Evolutionary conservation across 306 rosid species (phyloP), one percentile per base, ranked within the genome.

Genomic region (Coriaria nepalensis): DNA sequence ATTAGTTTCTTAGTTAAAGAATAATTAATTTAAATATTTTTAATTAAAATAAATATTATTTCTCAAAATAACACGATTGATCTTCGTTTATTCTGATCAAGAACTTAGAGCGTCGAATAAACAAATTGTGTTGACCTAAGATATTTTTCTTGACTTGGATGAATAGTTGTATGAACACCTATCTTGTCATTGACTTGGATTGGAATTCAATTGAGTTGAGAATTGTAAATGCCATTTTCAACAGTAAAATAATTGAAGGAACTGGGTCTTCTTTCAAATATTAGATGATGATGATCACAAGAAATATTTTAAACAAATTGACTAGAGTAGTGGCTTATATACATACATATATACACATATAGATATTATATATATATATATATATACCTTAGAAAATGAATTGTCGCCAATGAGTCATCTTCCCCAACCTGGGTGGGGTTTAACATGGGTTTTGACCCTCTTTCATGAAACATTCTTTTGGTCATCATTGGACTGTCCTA

Each of bases 401-500:
- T 20, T 20, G 3, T 20, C 3, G 29, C 29, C 29, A 20, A 20
- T 20, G 29, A 20, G 29, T 53, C 6, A 43, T 45, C 59, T 54
- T 53, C 59, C 52, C 57, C 62, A 40, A 47, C 60, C n/a, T 10
- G 62, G 75, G 83, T 74, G 82, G 86, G 80, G 78, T 84, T 20
- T 88, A 90, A 88, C 97, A 81, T 76, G 78, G 82, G 68, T 78
- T 68, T 81, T 83, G 93, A 83, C 86, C 68, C 83, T 82, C 81
- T 72, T 72, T 55, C 40, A 76, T 76, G 81, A 78, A 84, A 83
- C 95, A 83, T 83, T 83, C 90, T 64, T 66, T 38, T 2, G 41
- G 52, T 64, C 78, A 63, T 75, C 42, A 51, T 74, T 71, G 68
- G 73, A 20, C 29, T 20, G 69, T 47, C 69, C 68, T 43, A 44